Evolutionary conservation across 768 basidiomycete genomes (phyloP), one percentile per base, ranked within the genome.

Genomic region (Fomitopsis serialis): DNA sequence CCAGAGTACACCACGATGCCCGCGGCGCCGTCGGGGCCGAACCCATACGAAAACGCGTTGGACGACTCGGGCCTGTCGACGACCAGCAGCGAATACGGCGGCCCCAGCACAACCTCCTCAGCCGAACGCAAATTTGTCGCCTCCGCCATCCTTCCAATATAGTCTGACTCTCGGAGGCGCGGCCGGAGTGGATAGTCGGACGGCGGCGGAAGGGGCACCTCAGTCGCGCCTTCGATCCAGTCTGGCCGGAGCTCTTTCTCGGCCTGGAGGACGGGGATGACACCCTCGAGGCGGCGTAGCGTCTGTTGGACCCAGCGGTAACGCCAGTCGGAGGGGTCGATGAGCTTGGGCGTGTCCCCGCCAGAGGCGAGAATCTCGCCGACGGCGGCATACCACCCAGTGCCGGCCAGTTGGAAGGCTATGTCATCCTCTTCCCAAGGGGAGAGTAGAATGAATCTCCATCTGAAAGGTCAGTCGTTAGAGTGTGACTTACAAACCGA

Each of bases 21-120:
- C 54, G 92, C 94, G 0, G 86, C 91, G 35, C 91, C 89, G 61
- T 93, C 83, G 2, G 91, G 87, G 12, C 92, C 92, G 59, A 98
- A 98, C 1, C 96, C 96, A 64, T 95, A 98, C 1, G 89, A 91
- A 68, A 99, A 97, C 1, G 97, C 96, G 63, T 98, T 99, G 9
- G 82, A 78, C 2, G 83, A 75, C 54, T 90, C 86, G 0, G 91
- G 85, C 55, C 85, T 84, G 48, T 98, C 91, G 44, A 96, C 82
- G n/a, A 99, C 67, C 42, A 99, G 77, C 6, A 99, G 72, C 32
- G 91, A 89, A 66, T 95, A 98, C 0, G 93, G 93, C 25, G 92
- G 90, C 0, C 92, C 92, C 10, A 88, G 73, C 43, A 86, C 78
- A 21, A 74, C 66, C 56, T 83, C 74, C 21, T 74, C 70, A 12